Percentiles rank a stretch among this genome's conserved stretches.
Conservation (phyloP, 2,329 filamentous ascomycete species). For the Exophiala sp. region DNA sequence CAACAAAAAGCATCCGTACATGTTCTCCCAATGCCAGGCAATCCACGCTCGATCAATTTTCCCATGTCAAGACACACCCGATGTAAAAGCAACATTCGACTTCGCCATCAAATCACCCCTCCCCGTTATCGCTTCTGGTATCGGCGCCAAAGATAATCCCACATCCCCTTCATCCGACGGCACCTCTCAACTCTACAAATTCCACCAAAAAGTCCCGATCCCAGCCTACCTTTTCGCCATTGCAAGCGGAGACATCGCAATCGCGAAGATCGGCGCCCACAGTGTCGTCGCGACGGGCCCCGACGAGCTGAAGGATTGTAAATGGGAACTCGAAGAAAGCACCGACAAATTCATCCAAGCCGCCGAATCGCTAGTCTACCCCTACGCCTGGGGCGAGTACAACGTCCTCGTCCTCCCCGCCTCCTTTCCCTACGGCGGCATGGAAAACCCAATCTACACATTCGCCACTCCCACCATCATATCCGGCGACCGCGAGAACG, state of each 20-base stretch:
- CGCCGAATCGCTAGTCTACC: slow-evolving; percentile 75
- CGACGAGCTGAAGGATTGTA: slow-evolving; percentile 75
- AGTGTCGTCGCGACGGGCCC: slow-evolving; percentile 84
- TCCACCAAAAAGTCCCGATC: slow-evolving; percentile 87
- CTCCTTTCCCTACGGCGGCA: slow-evolving; percentile 85
- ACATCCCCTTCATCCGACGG: slow-evolving; percentile 49
- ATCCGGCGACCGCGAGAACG: slow-evolving; percentile 83
- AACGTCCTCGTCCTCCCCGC: slow-evolving; percentile 88
- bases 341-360: slow-evolving; percentile 89
- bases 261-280: slow-evolving; percentile 79
- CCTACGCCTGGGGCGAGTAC: slow-evolving; percentile 92
- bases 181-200: slow-evolving; percentile 66
- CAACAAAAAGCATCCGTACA: slow-evolving; percentile 93
- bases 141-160: slow-evolving; percentile 54
- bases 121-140: slow-evolving; percentile 86
- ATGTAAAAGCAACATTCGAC: slow-evolving; percentile 91
- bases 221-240: slow-evolving; percentile 94
- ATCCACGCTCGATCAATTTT: slow-evolving; percentile 93
- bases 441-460: slow-evolving; percentile 92
- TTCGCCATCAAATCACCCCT: slow-evolving; percentile 84
- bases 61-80: slow-evolving; percentile 95
- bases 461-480: slow-evolving; percentile 95
- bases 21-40: slow-evolving; percentile 97
- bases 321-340: slow-evolving; percentile 87
- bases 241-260: slow-evolving; percentile 74